These are phyloP conservation scores for Annulohypoxylon maeteangense DNA, from an alignment of 495 filamentous ascomycete genomes.

Conservation along the genomic window DNA sequence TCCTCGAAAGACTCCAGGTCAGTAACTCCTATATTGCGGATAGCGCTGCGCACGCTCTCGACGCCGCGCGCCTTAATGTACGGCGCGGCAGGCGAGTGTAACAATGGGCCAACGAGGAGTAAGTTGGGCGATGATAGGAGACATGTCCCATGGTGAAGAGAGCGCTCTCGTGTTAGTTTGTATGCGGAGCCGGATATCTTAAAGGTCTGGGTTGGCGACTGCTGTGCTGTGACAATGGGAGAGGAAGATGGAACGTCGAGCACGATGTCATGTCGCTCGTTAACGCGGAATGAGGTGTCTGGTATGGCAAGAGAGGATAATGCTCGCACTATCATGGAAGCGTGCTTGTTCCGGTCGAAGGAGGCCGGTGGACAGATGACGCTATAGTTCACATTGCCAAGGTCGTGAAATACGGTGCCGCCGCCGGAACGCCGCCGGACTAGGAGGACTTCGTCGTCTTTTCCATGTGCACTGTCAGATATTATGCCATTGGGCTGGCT, in stretches of 20 bases:
- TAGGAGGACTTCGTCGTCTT: constrained; percentile 60
- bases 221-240: background rate
- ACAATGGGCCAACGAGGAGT: constrained; percentile 67
- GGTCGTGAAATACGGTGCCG: constrained; percentile 92
- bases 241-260: constrained; percentile 58
- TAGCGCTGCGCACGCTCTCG: constrained; percentile 88
- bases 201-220: constrained; percentile 57
- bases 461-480: background rate
- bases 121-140: constrained; percentile 78
- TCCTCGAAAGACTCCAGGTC: constrained; percentile 60
- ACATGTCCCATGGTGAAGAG: constrained; percentile 90
- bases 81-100: constrained; percentile 76
- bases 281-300: constrained; percentile 69
- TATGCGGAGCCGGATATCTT: constrained; percentile 95
- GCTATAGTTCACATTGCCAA: constrained; percentile 91
- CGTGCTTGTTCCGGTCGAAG: constrained; percentile 88
- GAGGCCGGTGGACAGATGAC: constrained; percentile 79
- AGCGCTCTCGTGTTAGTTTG: constrained; percentile 75
- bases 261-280: constrained; percentile 94
- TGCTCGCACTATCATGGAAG: constrained; percentile 87
- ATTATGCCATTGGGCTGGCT: background rate
- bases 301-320: constrained; percentile 64
- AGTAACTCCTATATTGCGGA: constrained; percentile 74
- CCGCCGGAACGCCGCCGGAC: constrained; percentile 89
- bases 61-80: constrained; percentile 86